phyloP scores from a whole-genome alignment of 78 protist species.

The Speleostelium caveatum region DNA sequence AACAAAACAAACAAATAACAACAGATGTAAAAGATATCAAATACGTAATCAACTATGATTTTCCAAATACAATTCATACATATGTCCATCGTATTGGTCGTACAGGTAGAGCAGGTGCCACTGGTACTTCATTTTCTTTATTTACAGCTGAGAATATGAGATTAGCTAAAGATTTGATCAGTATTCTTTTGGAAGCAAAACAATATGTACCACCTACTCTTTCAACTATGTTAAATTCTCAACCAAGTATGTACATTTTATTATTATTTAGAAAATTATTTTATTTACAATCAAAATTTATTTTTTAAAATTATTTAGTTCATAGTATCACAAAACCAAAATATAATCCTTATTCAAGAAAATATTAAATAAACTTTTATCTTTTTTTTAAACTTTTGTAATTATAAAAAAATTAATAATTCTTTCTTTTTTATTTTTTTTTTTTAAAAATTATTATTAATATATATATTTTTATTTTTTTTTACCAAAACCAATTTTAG shows the following conservation, averaged over 20 bases:
- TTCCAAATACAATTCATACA: slow-evolving; percentile 75
- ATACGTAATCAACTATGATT: slow-evolving; percentile 82
- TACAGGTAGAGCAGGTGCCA: slow-evolving; percentile 98
- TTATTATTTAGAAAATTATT: no score
- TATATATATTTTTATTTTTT: neutral
- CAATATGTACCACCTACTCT: slow-evolving; percentile 84
- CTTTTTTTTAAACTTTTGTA: no score
- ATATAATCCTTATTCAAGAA: neutral
- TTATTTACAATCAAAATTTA: neutral
- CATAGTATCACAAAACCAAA: neutral
- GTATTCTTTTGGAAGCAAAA: slow-evolving; percentile 82
- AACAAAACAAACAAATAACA: neutral
- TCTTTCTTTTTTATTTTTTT: no score
- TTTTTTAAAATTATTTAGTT: no score
- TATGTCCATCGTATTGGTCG: slow-evolving; percentile 97
- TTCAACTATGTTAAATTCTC: neutral
- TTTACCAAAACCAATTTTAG: slow-evolving; percentile 22
- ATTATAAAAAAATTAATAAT: neutral
- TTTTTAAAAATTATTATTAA: no score
- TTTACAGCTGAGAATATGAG: slow-evolving; percentile 69
- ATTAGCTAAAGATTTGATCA: slow-evolving; percentile 67
- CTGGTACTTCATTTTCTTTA: slow-evolving; percentile 92
- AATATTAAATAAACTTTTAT: neutral
- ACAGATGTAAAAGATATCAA: slow-evolving; percentile 82
- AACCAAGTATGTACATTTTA: neutral